Evolutionary conservation across 2,329 filamentous ascomycete species (phyloP), one percentile per base, ranked within the genome.

Genomic region (Fusarium nodosum): DNA sequence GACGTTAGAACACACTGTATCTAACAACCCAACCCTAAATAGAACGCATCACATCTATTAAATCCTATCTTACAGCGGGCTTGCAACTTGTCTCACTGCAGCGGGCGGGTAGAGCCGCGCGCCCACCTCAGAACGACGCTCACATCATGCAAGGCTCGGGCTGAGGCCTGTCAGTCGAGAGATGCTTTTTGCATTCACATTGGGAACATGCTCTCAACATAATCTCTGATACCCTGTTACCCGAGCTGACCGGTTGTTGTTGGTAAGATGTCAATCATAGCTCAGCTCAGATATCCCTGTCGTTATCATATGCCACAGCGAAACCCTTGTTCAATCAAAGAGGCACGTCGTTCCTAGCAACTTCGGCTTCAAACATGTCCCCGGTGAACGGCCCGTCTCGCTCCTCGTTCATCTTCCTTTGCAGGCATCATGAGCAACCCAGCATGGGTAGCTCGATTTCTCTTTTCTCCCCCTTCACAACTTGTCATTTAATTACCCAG

Each of bases 401-500:
- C 48, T 39, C 48, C 55, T 51, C 33, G 47, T 28, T 33, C 36
- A 47, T 55, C 41, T 45, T 41, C 44, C 54, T 65, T 39, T 26
- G 28, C 34, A 51, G 38, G 46, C 52, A 59, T 42, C 54, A 45
- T 41, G 10, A 28, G 46, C 46, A 64, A 46, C 46, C 56, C 22
- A 46, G 48, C 41, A 30, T 57, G 20, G 36, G 36, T 20, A 38
- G 62, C 26, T 24, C 11, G 44, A 71, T 74, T 64, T 36, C 69
- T 68, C 69, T 66, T 72, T 41, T 48, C 69, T 66, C 72, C 72
- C 64, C 69, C 64, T 74, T 69, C 67, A 52, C 28, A 30, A 53
- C 44, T 51, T 36, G 47, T 36, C 39, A 45, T 45, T 64, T 53
- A 55, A 64, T 61, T 66, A 33, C 48, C 59, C 44, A 59, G 34